A percentile compares a stretch with the other conserved stretches of the same genome.
phyloP scores from a whole-genome alignment of 2,329 filamentous ascomycete species.

The Reticulascus tulasneorum region DNA sequence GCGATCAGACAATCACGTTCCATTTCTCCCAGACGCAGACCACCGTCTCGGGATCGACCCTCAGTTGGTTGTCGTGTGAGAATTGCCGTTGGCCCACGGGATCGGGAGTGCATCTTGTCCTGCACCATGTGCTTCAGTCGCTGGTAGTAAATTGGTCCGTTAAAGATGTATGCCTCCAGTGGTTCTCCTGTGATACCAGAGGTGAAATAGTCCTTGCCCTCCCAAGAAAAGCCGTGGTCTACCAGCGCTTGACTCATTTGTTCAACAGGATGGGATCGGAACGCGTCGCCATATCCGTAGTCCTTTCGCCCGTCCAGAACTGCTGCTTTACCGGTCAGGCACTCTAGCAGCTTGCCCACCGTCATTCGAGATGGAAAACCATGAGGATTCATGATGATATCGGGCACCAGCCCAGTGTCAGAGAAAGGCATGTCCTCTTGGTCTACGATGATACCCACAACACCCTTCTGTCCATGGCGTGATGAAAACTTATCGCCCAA shows the following conservation, averaged over 20 bases:
- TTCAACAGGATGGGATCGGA: slow-evolving; percentile 81
- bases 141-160: slow-evolving; percentile 98
- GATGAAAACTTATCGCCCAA: slow-evolving; percentile 98
- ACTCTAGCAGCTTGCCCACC: slow-evolving; percentile 94
- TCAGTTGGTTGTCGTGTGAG: slow-evolving; percentile 94
- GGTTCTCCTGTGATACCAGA: slow-evolving; percentile 92
- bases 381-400: slow-evolving; percentile 99
- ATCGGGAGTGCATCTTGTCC: slow-evolving; percentile 98
- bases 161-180: slow-evolving; percentile 94
- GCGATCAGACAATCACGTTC: slow-evolving; percentile 97
- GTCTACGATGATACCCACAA: slow-evolving; percentile 92
- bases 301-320: slow-evolving; percentile 80
- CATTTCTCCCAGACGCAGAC: slow-evolving; percentile 94
- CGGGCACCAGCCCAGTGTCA: slow-evolving; percentile 84
- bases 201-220: slow-evolving; percentile 95
- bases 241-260: slow-evolving; percentile 86
- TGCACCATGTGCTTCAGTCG: slow-evolving; percentile 99
- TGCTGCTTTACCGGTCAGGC: slow-evolving; percentile 89
- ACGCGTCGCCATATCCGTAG: slow-evolving; percentile 75
- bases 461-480: slow-evolving; percentile 96
- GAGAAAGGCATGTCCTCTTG: slow-evolving; percentile 97
- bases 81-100: slow-evolving; percentile 84
- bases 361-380: slow-evolving; percentile 99
- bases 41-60: slow-evolving; percentile 87
- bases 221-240: slow-evolving; percentile 88